Percentiles rank a stretch among this genome's conserved stretches.
phyloP scores from a whole-genome alignment of 2,329 filamentous ascomycete genomes.

The Pyrenochaeta sp. region DNA sequence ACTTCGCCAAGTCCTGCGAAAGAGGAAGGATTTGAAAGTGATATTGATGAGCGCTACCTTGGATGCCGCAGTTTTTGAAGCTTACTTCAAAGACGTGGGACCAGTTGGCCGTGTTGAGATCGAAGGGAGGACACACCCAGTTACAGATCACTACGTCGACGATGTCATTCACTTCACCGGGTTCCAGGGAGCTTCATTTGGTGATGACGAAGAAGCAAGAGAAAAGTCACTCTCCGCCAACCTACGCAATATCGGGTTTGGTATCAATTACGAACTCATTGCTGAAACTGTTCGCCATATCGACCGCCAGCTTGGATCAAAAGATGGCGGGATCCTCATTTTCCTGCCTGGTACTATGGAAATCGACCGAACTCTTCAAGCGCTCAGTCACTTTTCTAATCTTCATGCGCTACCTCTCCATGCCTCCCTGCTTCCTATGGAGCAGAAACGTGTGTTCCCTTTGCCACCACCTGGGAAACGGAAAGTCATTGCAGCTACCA shows the following conservation, averaged over 20 bases:
- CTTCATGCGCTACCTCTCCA: slow-evolving; percentile 87
- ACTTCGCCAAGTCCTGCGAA: slow-evolving; percentile 78
- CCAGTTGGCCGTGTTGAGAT: slow-evolving; percentile 85
- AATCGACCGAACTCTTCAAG: slow-evolving; percentile 80
- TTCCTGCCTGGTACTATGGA: slow-evolving; percentile 93
- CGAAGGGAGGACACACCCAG: slow-evolving; percentile 85
- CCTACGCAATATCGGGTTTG: slow-evolving; percentile 64
- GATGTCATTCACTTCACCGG: slow-evolving; percentile 83
- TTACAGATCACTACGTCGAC: slow-evolving; percentile 88
- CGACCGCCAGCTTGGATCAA: slow-evolving; percentile 74
- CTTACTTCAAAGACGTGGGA: slow-evolving; percentile 78
- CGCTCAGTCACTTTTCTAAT: slow-evolving; percentile 68
- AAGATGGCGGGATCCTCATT: slow-evolving; percentile 89
- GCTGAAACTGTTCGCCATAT: slow-evolving; percentile 81
- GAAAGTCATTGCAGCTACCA: slow-evolving; percentile 93
- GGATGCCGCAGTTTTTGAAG: slow-evolving; percentile 82
- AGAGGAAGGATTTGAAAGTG: slow-evolving; percentile 81
- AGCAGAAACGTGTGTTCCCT: slow-evolving; percentile 87
- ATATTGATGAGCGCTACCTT: slow-evolving; percentile 97
- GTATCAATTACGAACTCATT: slow-evolving; percentile 92
- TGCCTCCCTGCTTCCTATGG: slow-evolving; percentile 85
- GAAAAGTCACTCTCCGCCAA: slow-evolving; percentile 53
- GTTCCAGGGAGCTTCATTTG: slow-evolving; percentile 62
- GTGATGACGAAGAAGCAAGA: slow-evolving; percentile 60
- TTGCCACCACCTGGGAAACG: slow-evolving; percentile 78